Percentiles rank a stretch among this genome's conserved stretches.
phyloP scores from a whole-genome alignment of 331 rosid genomes.

The Dryas integrifolia region DNA sequence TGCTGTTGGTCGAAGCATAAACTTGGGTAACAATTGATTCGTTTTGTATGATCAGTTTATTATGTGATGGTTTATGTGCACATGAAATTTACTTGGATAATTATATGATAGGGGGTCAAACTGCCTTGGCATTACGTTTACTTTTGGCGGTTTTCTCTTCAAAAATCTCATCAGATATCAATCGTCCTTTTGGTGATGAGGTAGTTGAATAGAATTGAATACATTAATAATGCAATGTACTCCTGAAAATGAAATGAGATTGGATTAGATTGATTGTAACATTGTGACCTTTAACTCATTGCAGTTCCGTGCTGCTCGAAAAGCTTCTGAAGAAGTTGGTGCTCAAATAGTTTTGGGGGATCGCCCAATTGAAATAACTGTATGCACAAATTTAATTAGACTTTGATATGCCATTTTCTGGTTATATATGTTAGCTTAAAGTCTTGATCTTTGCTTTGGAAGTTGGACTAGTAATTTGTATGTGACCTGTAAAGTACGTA shows the following conservation, averaged over 20 bases:
- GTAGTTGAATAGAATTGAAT: conserved; percentile 34
- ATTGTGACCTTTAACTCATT: conserved; percentile 3
- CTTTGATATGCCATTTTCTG: neutral
- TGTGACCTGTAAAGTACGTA: neutral
- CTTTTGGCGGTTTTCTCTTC: conserved; percentile 86
- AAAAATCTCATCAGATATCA: conserved; percentile 66
- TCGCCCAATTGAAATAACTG: conserved; percentile 91
- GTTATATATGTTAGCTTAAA: neutral
- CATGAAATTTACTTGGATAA: neutral
- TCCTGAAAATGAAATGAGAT: conserved; percentile 7
- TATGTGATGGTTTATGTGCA: neutral
- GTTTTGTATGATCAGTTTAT: neutral
- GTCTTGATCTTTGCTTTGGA: neutral
- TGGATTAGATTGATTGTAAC: neutral
- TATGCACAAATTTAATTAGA: conserved; percentile 34
- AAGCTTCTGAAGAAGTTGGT: conserved; percentile 78
- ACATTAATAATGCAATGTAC: neutral
- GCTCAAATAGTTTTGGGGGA: conserved; percentile 90
- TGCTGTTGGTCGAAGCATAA: conserved; percentile 82
- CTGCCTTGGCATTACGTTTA: conserved; percentile 79
- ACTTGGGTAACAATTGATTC: conserved; percentile 54
- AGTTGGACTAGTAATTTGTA: neutral
- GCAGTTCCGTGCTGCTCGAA: conserved; percentile 87
- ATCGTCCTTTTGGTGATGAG: conserved; percentile 90
- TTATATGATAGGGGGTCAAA: conserved; percentile 64